phyloP scores from a whole-genome alignment of 805 yeast genomes.

The Metschnikowia borealis region DNA sequence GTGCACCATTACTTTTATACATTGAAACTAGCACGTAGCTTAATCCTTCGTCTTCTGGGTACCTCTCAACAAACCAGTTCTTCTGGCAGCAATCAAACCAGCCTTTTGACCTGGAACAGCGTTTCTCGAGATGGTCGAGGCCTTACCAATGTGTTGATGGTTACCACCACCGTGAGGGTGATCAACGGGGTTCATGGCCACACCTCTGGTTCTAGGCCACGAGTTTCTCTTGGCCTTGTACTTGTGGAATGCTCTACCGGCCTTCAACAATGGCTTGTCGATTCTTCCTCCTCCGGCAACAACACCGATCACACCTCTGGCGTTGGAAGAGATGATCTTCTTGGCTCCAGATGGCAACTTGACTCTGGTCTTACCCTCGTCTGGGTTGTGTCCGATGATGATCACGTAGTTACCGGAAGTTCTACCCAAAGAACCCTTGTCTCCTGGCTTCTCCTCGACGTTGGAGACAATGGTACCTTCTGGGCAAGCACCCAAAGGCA shows the following conservation, averaged over 20 bases:
- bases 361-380: conserved; percentile 98
- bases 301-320: conserved; percentile 99
- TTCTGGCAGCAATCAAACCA: conserved; percentile 99
- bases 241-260: conserved; percentile 98
- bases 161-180: conserved; percentile 99
- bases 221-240: conserved; percentile 64
- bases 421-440: conserved; percentile 99
- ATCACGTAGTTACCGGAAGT: conserved; percentile 99
- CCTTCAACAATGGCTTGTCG: conserved; percentile 99
- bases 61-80: conserved; percentile 99
- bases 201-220: conserved; percentile 99
- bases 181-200: conserved; percentile 99
- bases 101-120: conserved; percentile 99
- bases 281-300: conserved; percentile 99
- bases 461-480: conserved; percentile 99
- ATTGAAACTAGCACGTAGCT: conserved; percentile 16
- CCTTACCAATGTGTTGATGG: conserved; percentile 99
- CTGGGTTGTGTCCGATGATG: conserved; percentile 98
- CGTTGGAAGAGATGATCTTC: conserved; percentile 91
- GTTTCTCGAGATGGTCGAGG: conserved; percentile 98
- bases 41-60: conserved; percentile 75
- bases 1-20: conserved; percentile 18
- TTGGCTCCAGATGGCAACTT: conserved; percentile 99
- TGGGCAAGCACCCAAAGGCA: conserved; percentile 97
- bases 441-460: conserved; percentile 98